Evolutionary conservation across 2,329 filamentous ascomycete species (phyloP), one percentile per base, ranked within the genome.

Genomic region (Cladosporium sp.): DNA sequence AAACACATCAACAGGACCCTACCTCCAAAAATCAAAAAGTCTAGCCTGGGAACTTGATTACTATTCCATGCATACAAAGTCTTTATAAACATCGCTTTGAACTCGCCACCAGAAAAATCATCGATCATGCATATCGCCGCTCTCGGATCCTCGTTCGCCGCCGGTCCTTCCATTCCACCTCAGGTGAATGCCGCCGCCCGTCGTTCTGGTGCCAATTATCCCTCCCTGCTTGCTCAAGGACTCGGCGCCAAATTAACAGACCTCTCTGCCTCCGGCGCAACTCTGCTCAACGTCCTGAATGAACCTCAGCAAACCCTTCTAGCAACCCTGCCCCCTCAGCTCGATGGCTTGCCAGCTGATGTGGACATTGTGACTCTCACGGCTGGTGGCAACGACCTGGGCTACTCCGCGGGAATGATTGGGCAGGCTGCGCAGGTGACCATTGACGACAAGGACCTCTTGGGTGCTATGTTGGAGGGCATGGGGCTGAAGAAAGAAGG

Each of bases 311-410:
- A 50, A 25, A 51, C 60, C 30, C 51, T 64, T 36, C 55, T 58
- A 30, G 65, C 64, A n/a, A 55, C 58, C 2, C 74, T 75, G 59
- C 57, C 67, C 34, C 73, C 74, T 20, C 75, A 77, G 65, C 64
- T 76, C 30, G 51, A 66, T 14, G 65, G 60, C 3, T 52, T 77
- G 11, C 73, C 73, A 0, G 51, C 54, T 2, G 70, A 74, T 60
- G 67, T 67, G 9, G 72, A 76, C 54, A 63, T 75, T 22, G 73
- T 77, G 3, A 65, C 73, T 15, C 66, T 75, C 11, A 72, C 72
- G 12, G 71, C 69, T 59, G 74, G 74, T 34, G 74, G 74, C 14
- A 76, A 76, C 56, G 74, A 76, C 61, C 67, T 76, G 45, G 69
- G 68, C 3, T 76, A 76, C 60, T 66, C 74, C 42, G 71, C 69